phyloP scores from a whole-genome alignment of 2,329 filamentous ascomycete genomes.

The Sporothrix humicola region DNA sequence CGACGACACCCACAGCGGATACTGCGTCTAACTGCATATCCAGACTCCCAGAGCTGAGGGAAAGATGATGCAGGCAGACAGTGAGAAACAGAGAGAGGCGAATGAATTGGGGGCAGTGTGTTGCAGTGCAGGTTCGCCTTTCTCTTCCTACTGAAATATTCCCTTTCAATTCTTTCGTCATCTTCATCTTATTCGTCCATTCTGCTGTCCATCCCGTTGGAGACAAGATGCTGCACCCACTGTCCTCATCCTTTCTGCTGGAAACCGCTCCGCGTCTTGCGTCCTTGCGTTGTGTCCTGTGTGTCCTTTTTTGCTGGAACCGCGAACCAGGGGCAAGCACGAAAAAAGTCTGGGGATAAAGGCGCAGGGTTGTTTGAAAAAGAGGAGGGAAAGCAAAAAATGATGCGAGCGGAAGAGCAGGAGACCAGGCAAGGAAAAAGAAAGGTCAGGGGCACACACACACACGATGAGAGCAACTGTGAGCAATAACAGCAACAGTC shows the following conservation, averaged over 20 bases:
- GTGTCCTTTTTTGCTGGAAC: too few species aligned
- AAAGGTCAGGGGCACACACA: constrained; percentile 10
- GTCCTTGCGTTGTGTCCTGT: too few species aligned
- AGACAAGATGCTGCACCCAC: not conserved
- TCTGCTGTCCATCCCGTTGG: not conserved
- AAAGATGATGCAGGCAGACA: not conserved
- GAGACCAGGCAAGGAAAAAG: not conserved
- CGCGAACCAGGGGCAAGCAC: not conserved
- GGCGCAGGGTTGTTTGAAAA: constrained; percentile 1
- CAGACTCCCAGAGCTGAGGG: not conserved
- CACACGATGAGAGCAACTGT: not conserved
- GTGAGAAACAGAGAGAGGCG: not conserved
- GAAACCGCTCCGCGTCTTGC: not conserved
- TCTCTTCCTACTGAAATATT: not conserved
- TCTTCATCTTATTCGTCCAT: not conserved
- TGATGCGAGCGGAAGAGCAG: not conserved
- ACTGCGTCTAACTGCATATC: constrained; percentile 18
- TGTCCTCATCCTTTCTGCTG: not conserved
- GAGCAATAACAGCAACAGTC: not conserved
- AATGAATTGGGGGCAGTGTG: constrained; percentile 1
- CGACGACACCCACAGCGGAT: not conserved
- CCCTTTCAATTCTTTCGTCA: not conserved
- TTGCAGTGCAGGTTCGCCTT: constrained; percentile 8
- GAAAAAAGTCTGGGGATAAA: not conserved
- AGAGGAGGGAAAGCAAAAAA: not conserved